Percentiles rank a stretch among this genome's conserved stretches.
phyloP scores from a whole-genome alignment of 2,329 filamentous ascomycete genomes.

The Fusarium veterinarium region DNA sequence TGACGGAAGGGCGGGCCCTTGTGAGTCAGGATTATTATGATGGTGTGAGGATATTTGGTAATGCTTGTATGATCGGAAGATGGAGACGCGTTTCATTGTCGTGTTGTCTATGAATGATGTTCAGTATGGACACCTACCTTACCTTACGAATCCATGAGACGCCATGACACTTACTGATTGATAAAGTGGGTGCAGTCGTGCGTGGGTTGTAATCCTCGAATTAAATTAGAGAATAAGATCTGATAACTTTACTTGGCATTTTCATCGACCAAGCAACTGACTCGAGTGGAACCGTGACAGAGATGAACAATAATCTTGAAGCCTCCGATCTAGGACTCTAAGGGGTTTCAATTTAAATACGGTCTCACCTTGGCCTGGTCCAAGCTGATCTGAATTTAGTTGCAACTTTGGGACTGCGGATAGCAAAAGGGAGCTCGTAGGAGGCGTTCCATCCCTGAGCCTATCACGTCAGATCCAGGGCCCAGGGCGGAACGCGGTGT shows the following conservation, averaged over 20 bases:
- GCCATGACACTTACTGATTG: slow-evolving; percentile 30
- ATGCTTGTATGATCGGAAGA: slow-evolving; percentile 11
- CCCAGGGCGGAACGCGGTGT: slow-evolving; percentile 20
- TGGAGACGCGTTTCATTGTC: slow-evolving; percentile 26
- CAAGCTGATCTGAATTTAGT: background rate
- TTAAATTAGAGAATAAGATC: slow-evolving; percentile 34
- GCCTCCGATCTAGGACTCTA: background rate
- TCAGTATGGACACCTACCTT: background rate
- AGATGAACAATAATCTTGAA: background rate
- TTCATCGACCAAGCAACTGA: slow-evolving; percentile 38
- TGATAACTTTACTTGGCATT: slow-evolving; percentile 45
- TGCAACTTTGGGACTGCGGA: background rate
- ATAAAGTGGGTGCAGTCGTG: slow-evolving; percentile 17
- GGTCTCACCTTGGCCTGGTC: background rate
- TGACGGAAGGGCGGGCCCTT: slow-evolving; percentile 23
- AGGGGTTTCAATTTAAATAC: background rate
- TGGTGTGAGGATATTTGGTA: background rate
- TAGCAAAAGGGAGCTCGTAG: background rate
- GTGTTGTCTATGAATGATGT: slow-evolving; percentile 24
- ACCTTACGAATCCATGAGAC: background rate
- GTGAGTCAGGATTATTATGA: slow-evolving; percentile 36
- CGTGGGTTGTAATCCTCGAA: slow-evolving; percentile 15
- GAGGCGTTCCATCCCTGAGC: slow-evolving; percentile 1
- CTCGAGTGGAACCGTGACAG: background rate
- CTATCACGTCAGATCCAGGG: slow-evolving; percentile 25